These are phyloP conservation scores for Aspergillus hiratsukae DNA, from an alignment of 2,329 filamentous ascomycete species.

Conservation along the genomic window DNA sequence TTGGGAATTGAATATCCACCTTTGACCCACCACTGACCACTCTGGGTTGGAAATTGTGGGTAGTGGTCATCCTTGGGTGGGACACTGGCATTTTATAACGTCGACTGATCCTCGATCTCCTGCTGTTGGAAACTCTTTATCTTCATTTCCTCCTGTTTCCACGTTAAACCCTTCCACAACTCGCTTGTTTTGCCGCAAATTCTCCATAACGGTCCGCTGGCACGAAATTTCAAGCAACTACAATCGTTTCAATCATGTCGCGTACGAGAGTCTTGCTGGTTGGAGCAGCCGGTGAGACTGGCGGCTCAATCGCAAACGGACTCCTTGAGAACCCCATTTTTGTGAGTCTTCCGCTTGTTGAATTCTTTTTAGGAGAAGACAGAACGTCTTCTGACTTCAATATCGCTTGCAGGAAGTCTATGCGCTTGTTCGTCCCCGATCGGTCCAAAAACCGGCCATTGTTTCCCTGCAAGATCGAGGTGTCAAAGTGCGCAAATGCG, in stretches of 20 bases:
- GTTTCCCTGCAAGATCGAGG: constrained; percentile 39
- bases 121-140: neutral
- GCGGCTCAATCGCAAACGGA: constrained; percentile 35
- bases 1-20: constrained; percentile 25
- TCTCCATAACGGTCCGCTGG: neutral
- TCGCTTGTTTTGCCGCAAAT: neutral
- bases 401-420: constrained; percentile 41
- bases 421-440: constrained; percentile 46
- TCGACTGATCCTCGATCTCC: constrained; percentile 23
- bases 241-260: constrained; percentile 23
- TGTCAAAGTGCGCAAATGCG: constrained; percentile 40
- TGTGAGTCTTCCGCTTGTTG: constrained; percentile 18
- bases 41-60: constrained; percentile 31
- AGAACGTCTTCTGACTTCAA: constrained; percentile 3
- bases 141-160: neutral
- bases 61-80: constrained; percentile 26
- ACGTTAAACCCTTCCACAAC: neutral
- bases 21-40: constrained; percentile 29
- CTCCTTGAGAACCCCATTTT: constrained; percentile 28
- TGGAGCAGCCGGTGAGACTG: constrained; percentile 39
- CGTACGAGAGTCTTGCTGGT: constrained; percentile 35
- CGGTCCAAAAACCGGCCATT: constrained; percentile 45
- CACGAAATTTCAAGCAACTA: neutral
- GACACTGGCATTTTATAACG: constrained; percentile 30
- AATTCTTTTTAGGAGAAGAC: neutral